These are phyloP conservation scores for Leishmania martiniquensis DNA, from an alignment of 208 protist genomes.

Conservation along the genomic window DNA sequence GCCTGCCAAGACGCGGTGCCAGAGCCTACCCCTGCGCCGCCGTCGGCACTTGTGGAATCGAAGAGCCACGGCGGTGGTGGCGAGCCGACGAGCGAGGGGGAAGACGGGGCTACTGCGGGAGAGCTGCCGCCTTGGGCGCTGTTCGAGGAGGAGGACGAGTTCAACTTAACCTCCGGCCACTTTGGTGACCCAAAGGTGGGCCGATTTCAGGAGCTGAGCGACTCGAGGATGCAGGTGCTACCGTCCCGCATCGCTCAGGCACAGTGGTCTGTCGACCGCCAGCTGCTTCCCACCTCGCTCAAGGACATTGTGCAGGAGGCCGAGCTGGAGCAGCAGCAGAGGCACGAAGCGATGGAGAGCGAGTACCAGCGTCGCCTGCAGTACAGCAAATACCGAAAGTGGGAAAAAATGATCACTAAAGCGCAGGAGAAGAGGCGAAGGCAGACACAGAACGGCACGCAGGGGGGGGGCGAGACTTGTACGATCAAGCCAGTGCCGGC, in stretches of 20 bases:
- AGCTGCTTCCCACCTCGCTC: constrained; percentile 68
- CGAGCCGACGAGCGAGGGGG: not conserved
- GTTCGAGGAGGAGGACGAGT: constrained; percentile 77
- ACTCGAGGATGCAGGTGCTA: constrained; percentile 77
- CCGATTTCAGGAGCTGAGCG: constrained; percentile 83
- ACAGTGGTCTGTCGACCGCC: constrained; percentile 68
- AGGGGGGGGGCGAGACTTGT: constrained; percentile 20
- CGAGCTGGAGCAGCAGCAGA: constrained; percentile 54
- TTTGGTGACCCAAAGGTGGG: constrained; percentile 78
- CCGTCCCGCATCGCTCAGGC: constrained; percentile 65
- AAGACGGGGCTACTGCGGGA: constrained; percentile 15
- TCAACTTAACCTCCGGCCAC: constrained; percentile 76
- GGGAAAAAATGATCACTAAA: constrained; percentile 72
- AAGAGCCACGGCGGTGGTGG: not conserved
- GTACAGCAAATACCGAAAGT: constrained; percentile 80
- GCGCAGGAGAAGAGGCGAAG: constrained; percentile 55
- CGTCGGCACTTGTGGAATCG: not conserved
- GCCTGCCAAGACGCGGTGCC: not conserved
- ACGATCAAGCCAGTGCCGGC: constrained; percentile 54
- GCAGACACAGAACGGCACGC: not conserved
- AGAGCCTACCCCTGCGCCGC: not conserved
- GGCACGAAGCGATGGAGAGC: constrained; percentile 61
- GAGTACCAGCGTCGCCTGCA: constrained; percentile 67
- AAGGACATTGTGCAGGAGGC: constrained; percentile 70
- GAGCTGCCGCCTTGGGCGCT: constrained; percentile 90